These are phyloP conservation scores for Elongisporangium senticosum DNA, from an alignment of 352 stramenopile species.

Conservation along the genomic window DNA sequence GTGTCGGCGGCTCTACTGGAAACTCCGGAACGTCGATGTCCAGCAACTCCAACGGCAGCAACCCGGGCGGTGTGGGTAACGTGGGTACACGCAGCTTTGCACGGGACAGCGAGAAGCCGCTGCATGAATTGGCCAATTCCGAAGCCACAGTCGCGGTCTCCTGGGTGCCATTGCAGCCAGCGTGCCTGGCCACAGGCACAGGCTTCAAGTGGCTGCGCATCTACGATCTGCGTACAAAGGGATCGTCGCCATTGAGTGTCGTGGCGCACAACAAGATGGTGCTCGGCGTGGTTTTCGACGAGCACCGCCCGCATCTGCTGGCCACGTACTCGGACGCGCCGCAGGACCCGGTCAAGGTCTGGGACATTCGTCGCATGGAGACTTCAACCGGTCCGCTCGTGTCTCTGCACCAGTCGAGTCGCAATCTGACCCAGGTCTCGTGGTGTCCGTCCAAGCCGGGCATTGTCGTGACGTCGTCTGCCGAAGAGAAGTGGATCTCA, in stretches of 20 bases:
- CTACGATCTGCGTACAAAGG: constrained; percentile 68
- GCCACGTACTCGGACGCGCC: constrained; percentile 80
- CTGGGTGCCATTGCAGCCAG: constrained; percentile 79
- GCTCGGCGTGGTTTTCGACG: constrained; percentile 75
- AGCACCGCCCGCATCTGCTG: constrained; percentile 73
- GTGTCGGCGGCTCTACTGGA: not conserved
- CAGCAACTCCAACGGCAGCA: constrained; percentile 14
- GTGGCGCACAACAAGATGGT: constrained; percentile 84
- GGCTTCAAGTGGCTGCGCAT: constrained; percentile 87
- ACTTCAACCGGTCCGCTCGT: constrained; percentile 52
- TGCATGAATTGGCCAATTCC: constrained; percentile 80
- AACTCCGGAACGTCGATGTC: constrained; percentile 8
- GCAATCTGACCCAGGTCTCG: constrained; percentile 68
- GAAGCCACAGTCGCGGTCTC: constrained; percentile 76
- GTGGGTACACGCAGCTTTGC: constrained; percentile 21
- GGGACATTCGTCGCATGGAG: constrained; percentile 83
- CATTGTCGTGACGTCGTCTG: constrained; percentile 70
- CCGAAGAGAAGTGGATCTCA: constrained; percentile 78
- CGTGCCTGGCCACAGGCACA: constrained; percentile 73
- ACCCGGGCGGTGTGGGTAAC: constrained; percentile 11
- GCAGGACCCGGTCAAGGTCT: constrained; percentile 81
- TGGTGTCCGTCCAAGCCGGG: constrained; percentile 82
- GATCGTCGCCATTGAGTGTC: constrained; percentile 64
- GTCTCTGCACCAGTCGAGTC: constrained; percentile 68
- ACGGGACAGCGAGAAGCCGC: constrained; percentile 40